Base-by-base conservation (phyloP, 164 flowering plant species). In the Annona squamosa region DNA sequence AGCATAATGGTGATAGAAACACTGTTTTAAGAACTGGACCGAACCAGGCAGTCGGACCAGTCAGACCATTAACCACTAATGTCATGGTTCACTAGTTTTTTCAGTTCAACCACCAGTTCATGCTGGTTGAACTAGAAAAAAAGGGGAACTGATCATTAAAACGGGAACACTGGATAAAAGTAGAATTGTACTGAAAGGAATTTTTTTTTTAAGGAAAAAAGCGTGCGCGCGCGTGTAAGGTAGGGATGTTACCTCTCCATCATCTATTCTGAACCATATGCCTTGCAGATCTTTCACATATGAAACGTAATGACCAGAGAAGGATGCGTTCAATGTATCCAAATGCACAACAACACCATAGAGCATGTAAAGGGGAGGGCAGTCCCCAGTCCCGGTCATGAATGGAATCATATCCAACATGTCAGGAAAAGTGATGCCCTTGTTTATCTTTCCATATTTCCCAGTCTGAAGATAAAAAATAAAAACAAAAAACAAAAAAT, bases 301-400 rank as follows among this genome's bases (percentile, higher is more conserved):
- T 0, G 91, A 82, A n/a, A 91, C 85, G 76, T 93, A 93, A 80
- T 93, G 98, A 41, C 98, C 98, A 73, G 94, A 90, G 78, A 91
- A 93, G 41, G 98, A 90, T 12, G 94, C 96, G 79, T 90, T 93
- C 70, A 77, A 76, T 4, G 87, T 86, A 79, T 93, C 98, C 85
- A 89, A 77, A 81, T 93, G 98, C 74, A 91, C 97, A 69, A 90
- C 90, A 61, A 89, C 96, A 45, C 82, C 96, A 86, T 91, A 93
- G 47, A 93, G 94, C 88, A 83, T 79, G 82, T 91, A 93, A 64
- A 87, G 88, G 2, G 97, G 92, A 73, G 97, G 91, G 45, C 80
- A 75, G 72, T 93, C 98, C 47, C 84, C 86, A 13, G 83, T 84
- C 69, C 88, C 90, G 18, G 89, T 90, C 98, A 91, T 93, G 77